These are phyloP conservation scores for Macrolepiota fuliginosa DNA, from an alignment of 768 basidiomycete species.

Conservation along the genomic window DNA sequence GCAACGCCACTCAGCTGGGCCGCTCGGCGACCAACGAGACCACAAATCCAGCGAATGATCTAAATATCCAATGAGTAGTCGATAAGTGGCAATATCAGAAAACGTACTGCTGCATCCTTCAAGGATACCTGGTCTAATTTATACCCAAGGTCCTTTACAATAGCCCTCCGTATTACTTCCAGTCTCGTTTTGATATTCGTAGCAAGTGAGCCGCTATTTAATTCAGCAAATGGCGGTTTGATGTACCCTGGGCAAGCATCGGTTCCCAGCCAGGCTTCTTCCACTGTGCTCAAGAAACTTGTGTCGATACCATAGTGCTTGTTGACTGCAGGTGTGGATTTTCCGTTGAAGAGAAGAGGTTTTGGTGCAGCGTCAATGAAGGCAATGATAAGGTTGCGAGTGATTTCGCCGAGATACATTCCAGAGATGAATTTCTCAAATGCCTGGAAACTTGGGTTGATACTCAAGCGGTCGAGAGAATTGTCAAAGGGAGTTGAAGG, in stretches of 20 bases:
- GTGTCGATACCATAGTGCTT: constrained; percentile 94
- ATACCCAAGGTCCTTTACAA: constrained; percentile 64
- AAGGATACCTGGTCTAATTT: constrained; percentile 51
- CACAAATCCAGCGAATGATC: constrained; percentile 79
- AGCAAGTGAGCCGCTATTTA: constrained; percentile 30
- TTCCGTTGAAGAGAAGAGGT: constrained; percentile 77
- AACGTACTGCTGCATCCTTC: constrained; percentile 52
- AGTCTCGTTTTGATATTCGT: constrained; percentile 35
- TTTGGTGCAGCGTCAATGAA: constrained; percentile 75
- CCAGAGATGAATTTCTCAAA: constrained; percentile 99
- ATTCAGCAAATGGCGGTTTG: constrained; percentile 34
- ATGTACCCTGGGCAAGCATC: constrained; percentile 26
- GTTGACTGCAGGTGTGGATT: constrained; percentile 70
- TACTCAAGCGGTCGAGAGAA: constrained; percentile 87
- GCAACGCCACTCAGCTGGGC: constrained; percentile 84
- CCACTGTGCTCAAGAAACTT: constrained; percentile 84
- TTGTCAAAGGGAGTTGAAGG: constrained; percentile 91
- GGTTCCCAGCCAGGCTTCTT: constrained; percentile 66
- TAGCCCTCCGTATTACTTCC: constrained; percentile 54
- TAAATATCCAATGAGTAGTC: constrained; percentile 26
- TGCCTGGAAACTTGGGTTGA: constrained; percentile 90
- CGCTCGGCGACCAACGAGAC: constrained; percentile 77
- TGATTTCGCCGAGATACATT: constrained; percentile 97
- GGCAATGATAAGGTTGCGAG: constrained; percentile 80
- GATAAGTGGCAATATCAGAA: not conserved